Evolutionary conservation across 1,284 basidiomycete genomes (phyloP).

Genomic region (Rhodotorula sp.): DNA sequence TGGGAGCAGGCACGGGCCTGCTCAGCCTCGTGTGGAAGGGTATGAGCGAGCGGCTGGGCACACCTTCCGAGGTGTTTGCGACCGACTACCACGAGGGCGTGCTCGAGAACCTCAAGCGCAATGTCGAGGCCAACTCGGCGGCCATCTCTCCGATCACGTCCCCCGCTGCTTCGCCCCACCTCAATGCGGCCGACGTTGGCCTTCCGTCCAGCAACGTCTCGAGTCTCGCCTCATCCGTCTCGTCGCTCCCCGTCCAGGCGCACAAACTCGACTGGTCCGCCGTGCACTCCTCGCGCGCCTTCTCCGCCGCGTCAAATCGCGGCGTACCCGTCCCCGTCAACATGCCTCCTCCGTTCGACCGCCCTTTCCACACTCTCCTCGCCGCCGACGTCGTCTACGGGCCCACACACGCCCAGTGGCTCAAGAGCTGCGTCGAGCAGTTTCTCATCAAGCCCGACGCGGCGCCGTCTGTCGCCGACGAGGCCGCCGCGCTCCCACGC

Average conservation of each 20-base stretch:
- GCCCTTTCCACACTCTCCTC: constrained; percentile 69
- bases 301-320: constrained; percentile 23
- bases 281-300: constrained; percentile 33
- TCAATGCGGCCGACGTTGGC: not conserved
- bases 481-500: not conserved
- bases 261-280: constrained; percentile 43
- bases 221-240: constrained; percentile 11
- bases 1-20: constrained; percentile 85
- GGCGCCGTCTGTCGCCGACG: not conserved
- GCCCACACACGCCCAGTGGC: constrained; percentile 66
- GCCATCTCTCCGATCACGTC: constrained; percentile 31
- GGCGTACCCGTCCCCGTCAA: constrained; percentile 12
- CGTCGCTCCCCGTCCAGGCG: constrained; percentile 27
- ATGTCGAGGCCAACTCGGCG: constrained; percentile 63
- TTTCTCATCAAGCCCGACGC: constrained; percentile 58
- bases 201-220: not conserved
- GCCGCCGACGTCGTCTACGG: constrained; percentile 80
- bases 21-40: constrained; percentile 52
- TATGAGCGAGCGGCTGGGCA: constrained; percentile 32
- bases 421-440: constrained; percentile 60
- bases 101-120: constrained; percentile 69
- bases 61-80: constrained; percentile 29
- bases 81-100: constrained; percentile 80
- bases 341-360: constrained; percentile 33
- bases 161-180: constrained; percentile 17